Evolutionary conservation across 129 eudicot genomes (phyloP), one percentile per base, ranked within the genome.

Genomic region (Artemisia argyi): DNA sequence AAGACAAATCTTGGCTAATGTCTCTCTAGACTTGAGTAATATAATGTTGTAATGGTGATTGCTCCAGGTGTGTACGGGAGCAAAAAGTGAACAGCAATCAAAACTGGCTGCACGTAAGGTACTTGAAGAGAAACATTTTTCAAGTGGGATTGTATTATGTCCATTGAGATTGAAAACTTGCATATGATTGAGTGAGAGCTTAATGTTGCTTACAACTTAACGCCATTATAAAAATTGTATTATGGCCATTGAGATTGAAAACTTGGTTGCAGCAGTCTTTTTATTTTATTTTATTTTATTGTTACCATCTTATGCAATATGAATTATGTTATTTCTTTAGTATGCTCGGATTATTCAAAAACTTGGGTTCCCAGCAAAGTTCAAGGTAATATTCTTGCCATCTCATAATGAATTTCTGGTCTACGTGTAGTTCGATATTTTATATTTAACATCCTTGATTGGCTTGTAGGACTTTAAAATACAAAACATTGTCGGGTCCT

Each of bases 11-110:
- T 22, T 54, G 79, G 44, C 19, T 57, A 24, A 17, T 5, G 10
- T 24, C 48, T 42, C 48, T 1, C 15, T 19, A 11, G 14, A 39
- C 76, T 61, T 22, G 56, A 61, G 20, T 70, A 13, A 18, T 54
- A 26, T 62, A 42, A 54, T 62, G 49, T 60, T 11, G n/a, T 35
- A 77, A 50, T 51, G 64, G 49, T 78, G 66, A 54, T 69, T 65
- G 54, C 55, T 61, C 50, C 71, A 93, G 98, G 96, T 93, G 61
- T 92, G 96, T 66, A 92, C 98, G 5, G 98, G 98, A 73, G 98
- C 98, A 13, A 92, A 92, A 82, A 92, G 98, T 77, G 98, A 92
- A 72, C 90, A 92, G 42, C 96, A 89, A 59, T 92, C 98, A 54
- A 92, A 82, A 76, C 64, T 89, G 71, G 98, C 95, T 0, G 95